Evolutionary conservation across 2,329 filamentous ascomycete species (phyloP), one percentile per base, ranked within the genome.

Genomic region (Colletotrichum sp.): DNA sequence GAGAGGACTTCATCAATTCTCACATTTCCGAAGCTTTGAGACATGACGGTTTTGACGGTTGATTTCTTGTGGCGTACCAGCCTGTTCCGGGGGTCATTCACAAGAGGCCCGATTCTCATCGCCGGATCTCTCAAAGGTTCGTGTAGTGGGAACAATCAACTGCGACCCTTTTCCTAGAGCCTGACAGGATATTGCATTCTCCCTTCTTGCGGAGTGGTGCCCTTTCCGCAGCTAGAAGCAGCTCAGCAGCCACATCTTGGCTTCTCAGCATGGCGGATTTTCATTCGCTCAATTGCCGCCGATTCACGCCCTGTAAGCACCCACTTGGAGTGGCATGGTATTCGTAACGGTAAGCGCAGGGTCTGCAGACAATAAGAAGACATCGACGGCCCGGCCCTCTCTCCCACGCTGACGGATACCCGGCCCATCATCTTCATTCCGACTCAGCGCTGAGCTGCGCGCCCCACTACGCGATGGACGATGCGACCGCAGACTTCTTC

Each of bases 101-200:
- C 3, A 44, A 44, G 39, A 44, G 9, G 5, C 19, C 5, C 8
- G 39, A 44, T 44, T 11, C 9, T n/a, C 19, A 0, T 44, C 3
- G 19, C 39, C 9, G 6, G 19, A n/a, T 44, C 19, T 2, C 36
- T 6, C 9, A 3, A 9, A 11, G 5, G 12, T 44, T 12, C 19
- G 5, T 4, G 19, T 6, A 0, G 0, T 44, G 5, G 5, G 0
- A 44, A 44, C 5, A 0, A 12, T n/a, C 19, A 44, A n/a, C 39
- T 44, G 0, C 19, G 1, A 12, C 19, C 19, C 19, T 44, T n/a
- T n/a, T 12, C 0, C 8, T 0, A 9, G 16, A 44, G 39, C 9
- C 39, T 44, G 39, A n/a, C 19, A 44, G 0, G 9, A 44, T 44
- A 9, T 11, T 0, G 19, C 9, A 6, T 44, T 44, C 19, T 44